Evolutionary conservation across 2,329 filamentous ascomycete genomes (phyloP).

Genomic region (Dryadomyces quercivorus): DNA sequence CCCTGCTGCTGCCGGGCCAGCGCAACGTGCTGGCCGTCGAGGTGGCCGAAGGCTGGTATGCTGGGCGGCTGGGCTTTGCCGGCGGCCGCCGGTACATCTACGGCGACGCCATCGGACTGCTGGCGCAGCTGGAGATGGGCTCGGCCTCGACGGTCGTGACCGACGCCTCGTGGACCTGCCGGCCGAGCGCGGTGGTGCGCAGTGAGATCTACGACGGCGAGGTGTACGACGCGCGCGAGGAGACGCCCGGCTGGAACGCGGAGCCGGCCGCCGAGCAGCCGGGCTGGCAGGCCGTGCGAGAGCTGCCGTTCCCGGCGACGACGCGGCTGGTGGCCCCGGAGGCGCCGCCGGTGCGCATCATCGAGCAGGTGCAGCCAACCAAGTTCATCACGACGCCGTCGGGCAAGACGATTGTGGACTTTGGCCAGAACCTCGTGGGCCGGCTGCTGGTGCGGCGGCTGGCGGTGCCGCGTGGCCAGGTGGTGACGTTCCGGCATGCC

Average conservation of each 20-base stretch:
- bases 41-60: conserved; percentile 34
- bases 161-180: conserved; percentile 10
- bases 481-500: conserved; percentile 33
- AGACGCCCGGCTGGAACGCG: background rate
- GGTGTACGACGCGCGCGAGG: conserved; percentile 28
- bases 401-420: conserved; percentile 39
- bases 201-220: conserved; percentile 42
- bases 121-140: conserved; percentile 6
- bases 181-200: conserved; percentile 16
- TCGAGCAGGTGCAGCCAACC: conserved; percentile 17
- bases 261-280: background rate
- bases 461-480: conserved; percentile 20
- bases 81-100: conserved; percentile 13
- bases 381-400: conserved; percentile 20
- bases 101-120: conserved; percentile 11
- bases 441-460: conserved; percentile 23
- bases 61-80: conserved; percentile 17
- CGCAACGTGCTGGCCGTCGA: conserved; percentile 25
- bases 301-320: conserved; percentile 16
- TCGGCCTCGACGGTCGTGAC: conserved; percentile 10
- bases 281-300: conserved; percentile 15
- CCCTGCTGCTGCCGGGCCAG: conserved; percentile 9
- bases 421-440: conserved; percentile 47
- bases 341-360: conserved; percentile 30
- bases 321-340: conserved; percentile 26